Percentiles rank a stretch among this genome's conserved stretches.
Conservation (phyloP, 768 basidiomycete genomes). For the Pluteus cervinus region DNA sequence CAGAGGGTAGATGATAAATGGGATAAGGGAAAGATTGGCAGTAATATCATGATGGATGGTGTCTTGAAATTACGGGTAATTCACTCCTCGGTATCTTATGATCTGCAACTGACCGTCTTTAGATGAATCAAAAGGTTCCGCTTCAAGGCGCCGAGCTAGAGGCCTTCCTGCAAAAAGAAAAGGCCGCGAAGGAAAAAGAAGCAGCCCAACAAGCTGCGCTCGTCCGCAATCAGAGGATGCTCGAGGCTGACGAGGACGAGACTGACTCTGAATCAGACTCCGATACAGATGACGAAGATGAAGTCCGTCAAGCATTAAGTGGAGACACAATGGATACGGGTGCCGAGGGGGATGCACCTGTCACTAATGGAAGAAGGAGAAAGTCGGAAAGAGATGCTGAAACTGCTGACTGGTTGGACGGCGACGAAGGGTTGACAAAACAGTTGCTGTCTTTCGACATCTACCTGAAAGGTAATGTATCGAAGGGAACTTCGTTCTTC, state of each 20-base stretch:
- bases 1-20: slow-evolving; percentile 81
- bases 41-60: slow-evolving; percentile 77
- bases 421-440: slow-evolving; percentile 69
- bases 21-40: slow-evolving; percentile 87
- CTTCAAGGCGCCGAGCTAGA: slow-evolving; percentile 87
- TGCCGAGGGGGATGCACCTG: slow-evolving; percentile 22
- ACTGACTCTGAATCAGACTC: slow-evolving; percentile 72
- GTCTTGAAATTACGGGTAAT: slow-evolving; percentile 59
- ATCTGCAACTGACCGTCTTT: slow-evolving; percentile 2
- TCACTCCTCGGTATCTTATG: slow-evolving; percentile 2
- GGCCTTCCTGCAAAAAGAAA: slow-evolving; percentile 69
- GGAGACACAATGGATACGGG: slow-evolving; percentile 42
- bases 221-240: slow-evolving; percentile 77
- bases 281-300: slow-evolving; percentile 60
- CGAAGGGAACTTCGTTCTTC: slow-evolving; percentile 82
- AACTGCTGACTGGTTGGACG: slow-evolving; percentile 66
- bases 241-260: slow-evolving; percentile 93
- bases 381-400: slow-evolving; percentile 45
- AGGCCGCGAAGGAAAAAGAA: slow-evolving; percentile 72
- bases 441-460: slow-evolving; percentile 90
- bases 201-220: slow-evolving; percentile 81
- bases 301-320: slow-evolving; percentile 49
- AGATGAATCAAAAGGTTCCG: slow-evolving; percentile 89
- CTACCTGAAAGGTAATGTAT: slow-evolving; percentile 94
- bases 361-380: slow-evolving; percentile 25